Evolutionary conservation across 2,329 filamentous ascomycete genomes (phyloP).

Genomic region (Diaporthe eres): DNA sequence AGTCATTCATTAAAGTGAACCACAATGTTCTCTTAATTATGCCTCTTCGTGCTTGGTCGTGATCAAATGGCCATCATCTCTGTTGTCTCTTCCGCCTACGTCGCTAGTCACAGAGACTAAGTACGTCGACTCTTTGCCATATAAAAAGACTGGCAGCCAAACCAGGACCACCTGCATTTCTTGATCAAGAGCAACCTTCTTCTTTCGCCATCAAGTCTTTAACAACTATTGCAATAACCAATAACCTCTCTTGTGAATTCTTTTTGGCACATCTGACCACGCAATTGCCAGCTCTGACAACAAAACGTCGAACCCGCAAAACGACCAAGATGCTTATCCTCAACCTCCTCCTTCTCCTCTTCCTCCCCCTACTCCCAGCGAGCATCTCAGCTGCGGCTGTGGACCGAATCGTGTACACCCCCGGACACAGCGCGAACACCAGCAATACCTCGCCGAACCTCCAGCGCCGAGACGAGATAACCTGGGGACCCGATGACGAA

Average conservation of each 20-base stretch:
- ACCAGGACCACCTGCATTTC: not conserved
- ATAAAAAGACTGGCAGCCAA: not conserved
- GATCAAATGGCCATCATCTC: not conserved
- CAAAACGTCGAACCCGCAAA: not conserved
- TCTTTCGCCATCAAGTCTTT: not conserved
- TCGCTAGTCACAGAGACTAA: not conserved
- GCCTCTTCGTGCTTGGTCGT: not conserved
- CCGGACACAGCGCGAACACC: not conserved
- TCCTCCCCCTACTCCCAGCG: not conserved
- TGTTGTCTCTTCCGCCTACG: not conserved
- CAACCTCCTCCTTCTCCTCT: not conserved
- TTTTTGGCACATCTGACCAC: not conserved
- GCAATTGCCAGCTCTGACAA: not conserved
- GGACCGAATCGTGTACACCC: not conserved
- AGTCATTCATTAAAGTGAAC: not conserved
- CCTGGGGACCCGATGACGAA: not conserved
- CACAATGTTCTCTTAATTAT: not conserved
- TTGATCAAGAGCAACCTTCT: not conserved
- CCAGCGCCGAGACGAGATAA: not conserved
- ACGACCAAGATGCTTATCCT: not conserved
- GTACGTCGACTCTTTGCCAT: not conserved
- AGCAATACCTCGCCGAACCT: not conserved
- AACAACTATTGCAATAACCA: not conserved
- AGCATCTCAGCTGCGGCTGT: not conserved
- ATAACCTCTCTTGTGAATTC: accelerated